A percentile compares a stretch with the other conserved stretches of the same genome.
These are phyloP conservation scores for Talaromyces ruber DNA, from an alignment of 495 filamentous ascomycete species.

Conservation along the genomic window DNA sequence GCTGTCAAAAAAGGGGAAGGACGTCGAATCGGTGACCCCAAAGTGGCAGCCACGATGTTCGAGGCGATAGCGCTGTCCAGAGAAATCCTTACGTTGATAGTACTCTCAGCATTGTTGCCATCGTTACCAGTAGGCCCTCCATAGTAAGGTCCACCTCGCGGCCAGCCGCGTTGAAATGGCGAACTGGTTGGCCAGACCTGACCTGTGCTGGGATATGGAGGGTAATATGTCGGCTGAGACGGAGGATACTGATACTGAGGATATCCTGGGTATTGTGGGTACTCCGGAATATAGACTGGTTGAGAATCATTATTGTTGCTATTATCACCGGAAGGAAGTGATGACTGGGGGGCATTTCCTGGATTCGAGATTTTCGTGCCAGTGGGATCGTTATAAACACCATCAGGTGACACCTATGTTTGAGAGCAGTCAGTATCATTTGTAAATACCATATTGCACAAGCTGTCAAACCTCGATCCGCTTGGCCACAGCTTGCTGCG, in stretches of 20 bases:
- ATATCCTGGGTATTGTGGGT: neutral
- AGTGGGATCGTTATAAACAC: constrained; percentile 4
- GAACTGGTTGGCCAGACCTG: neutral
- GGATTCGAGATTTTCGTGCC: neutral
- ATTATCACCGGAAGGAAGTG: neutral
- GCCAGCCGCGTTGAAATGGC: constrained; percentile 5
- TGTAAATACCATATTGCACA: too few relatives aligned
- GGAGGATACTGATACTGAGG: neutral
- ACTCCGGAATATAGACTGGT: constrained; percentile 2
- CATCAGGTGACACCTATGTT: constrained; percentile 6
- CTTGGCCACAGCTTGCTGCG: too few relatives aligned
- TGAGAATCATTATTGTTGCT: neutral
- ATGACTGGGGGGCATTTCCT: neutral
- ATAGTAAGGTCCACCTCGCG: neutral
- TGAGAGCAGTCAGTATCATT: neutral
- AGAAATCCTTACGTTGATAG: constrained; percentile 1
- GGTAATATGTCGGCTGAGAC: neutral
- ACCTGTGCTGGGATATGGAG: neutral
- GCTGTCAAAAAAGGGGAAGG: neutral
- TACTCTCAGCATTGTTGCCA: neutral
- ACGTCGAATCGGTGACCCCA: neutral
- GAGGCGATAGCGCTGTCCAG: neutral
- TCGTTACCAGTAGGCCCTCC: neutral
- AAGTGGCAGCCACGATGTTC: constrained; percentile 1
- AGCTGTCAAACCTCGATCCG: too few relatives aligned